Conservation (phyloP, 108 stramenopile species). For the Skeletonema tropicum region DNA sequence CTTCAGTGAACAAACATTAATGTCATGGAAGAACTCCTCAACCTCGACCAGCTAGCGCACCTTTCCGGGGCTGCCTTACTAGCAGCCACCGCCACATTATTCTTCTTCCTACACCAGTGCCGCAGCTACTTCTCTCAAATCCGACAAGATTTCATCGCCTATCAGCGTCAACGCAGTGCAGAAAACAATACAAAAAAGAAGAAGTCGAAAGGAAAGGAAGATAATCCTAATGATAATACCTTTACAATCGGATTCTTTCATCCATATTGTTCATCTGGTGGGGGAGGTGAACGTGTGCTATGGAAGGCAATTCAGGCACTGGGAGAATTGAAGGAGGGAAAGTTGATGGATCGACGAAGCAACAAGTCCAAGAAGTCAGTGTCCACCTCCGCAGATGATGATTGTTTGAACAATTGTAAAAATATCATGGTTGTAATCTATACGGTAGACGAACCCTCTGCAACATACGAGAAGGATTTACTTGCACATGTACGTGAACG, state of each 20-base stretch:
- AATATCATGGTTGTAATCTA: conserved; percentile 74
- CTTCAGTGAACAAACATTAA: no score
- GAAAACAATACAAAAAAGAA: not conserved
- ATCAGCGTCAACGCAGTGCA: conserved; percentile 4
- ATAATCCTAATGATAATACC: conserved; percentile 15
- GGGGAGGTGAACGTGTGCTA: conserved; percentile 98
- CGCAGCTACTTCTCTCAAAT: conserved; percentile 6
- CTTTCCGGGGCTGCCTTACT: not conserved
- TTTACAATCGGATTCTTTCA: conserved; percentile 82
- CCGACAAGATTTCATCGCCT: conserved; percentile 8
- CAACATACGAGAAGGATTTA: conserved; percentile 42
- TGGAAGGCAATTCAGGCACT: conserved; percentile 93
- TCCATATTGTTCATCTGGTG: conserved; percentile 87
- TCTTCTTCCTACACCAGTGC: conserved; percentile 17
- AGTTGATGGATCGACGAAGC: conserved; percentile 12
- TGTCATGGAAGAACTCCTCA: not conserved
- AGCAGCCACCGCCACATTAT: not conserved
- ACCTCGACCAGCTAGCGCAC: not conserved
- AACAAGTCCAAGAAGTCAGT: conserved; percentile 5
- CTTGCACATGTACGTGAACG: conserved; percentile 46
- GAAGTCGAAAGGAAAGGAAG: not conserved
- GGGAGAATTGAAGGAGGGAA: conserved; percentile 49
- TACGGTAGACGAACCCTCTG: conserved; percentile 73
- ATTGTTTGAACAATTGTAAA: conserved; percentile 5
- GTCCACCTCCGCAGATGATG: conserved; percentile 1